Percentiles rank a stretch among this genome's conserved stretches.
These are phyloP conservation scores for Fraxinus americana DNA, from an alignment of 257 asterid genomes.

Conservation along the genomic window DNA sequence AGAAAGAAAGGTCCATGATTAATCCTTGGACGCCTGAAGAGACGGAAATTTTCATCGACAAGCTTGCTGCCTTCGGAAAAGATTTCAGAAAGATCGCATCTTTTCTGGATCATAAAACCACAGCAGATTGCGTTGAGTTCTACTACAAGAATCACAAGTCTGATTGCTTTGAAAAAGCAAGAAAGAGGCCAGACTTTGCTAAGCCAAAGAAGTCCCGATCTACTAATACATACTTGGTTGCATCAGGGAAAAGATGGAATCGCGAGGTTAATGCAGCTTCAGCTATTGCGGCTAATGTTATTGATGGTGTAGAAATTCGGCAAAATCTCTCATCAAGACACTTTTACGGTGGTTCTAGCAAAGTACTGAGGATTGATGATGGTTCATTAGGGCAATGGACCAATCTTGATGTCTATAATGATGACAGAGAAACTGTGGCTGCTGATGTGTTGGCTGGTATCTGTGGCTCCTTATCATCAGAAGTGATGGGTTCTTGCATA, in stretches of 20 bases:
- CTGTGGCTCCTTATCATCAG: conserved; percentile 95
- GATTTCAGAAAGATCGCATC: conserved; percentile 79
- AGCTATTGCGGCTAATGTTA: conserved; percentile 63
- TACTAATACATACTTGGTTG: conserved; percentile 63
- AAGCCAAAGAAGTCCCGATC: conserved; percentile 63
- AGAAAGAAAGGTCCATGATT: conserved; percentile 69
- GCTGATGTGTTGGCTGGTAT: conserved; percentile 98
- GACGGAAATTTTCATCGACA: conserved; percentile 75
- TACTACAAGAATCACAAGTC: conserved; percentile 97
- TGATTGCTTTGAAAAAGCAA: conserved; percentile 69
- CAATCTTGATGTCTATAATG: conserved; percentile 53
- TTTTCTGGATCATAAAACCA: conserved; percentile 68
- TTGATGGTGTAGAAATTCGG: conserved; percentile 47
- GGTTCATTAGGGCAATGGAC: conserved; percentile 45
- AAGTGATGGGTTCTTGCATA: conserved; percentile 93
- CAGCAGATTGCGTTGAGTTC: conserved; percentile 94
- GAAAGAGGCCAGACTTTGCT: conserved; percentile 52
- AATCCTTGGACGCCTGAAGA: conserved; percentile 84
- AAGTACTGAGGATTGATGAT: conserved; percentile 42
- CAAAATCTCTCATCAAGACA: conserved; percentile 48
- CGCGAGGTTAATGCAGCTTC: conserved; percentile 81
- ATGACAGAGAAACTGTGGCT: conserved; percentile 80
- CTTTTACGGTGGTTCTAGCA: conserved; percentile 44
- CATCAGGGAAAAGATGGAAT: conserved; percentile 77
- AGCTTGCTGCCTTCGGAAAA: conserved; percentile 72